Base-by-base conservation (phyloP, 306 rosid species). In the Dicorynia guianensis region DNA sequence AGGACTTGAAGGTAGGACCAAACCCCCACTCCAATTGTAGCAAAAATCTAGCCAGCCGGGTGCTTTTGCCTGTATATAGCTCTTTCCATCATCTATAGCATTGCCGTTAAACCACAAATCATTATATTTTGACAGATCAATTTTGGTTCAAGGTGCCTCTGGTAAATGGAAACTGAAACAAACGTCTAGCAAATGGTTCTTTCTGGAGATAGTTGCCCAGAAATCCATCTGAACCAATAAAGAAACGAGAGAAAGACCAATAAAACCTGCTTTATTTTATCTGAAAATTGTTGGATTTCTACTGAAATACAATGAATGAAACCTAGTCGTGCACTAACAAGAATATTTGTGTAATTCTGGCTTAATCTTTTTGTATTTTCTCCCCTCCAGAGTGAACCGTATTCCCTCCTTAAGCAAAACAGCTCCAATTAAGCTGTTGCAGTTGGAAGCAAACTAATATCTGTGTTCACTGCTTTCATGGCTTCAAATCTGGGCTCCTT, bases 401-500 rank as follows among this genome's bases (percentile, higher is more conserved):
- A 54, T 19, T 19, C 1, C 13, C 34, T 10, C 35, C 39, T 0
- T 9, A 4, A 44, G 11, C 49, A 46, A 11, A 0, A 25, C 30
- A 25, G 30, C 1, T 11, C 15, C 50, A 43, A 10, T 81, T 70
- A 89, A 71, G 91, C 88, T 6, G 85, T 81, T 14, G 87, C 88
- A 59, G 84, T 80, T 53, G 89, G 81, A 44, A 54, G 83, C 78
- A 82, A 3, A 8, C 20, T 62, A 14, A 57, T 68, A 39, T 38
- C 64, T 10, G 76, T 42, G 74, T 85, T 85, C 30, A 71, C 49
- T 10, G 75, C 74, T 72, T 89, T 84, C 84, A 89, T 79, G 63
- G 83, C 87, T 79, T 86, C 89, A 78, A 89, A 84, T 58, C 90
- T 86, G 5, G 93, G 90, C 46, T 86, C 87, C 69, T 88, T 88